Conservation (phyloP, 192 early-diverging fungal species). For the Podila horticola region DNA sequence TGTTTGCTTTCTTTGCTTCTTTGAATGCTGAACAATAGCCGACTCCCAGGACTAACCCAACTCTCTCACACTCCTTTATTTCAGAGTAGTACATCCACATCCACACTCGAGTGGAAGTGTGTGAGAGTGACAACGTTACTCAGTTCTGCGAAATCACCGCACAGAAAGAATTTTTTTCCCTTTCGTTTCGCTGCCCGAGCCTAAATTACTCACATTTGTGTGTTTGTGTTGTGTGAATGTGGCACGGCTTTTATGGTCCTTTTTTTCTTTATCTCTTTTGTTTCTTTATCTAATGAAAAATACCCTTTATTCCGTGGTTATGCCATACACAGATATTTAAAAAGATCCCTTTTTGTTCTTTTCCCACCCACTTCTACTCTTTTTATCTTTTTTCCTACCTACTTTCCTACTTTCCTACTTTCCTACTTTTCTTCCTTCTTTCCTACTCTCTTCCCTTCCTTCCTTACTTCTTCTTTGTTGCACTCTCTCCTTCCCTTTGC, state of each 20-base stretch:
- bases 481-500: background rate
- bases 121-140: background rate
- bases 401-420: background rate
- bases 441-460: background rate
- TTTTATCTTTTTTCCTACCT: background rate
- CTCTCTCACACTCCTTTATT: conserved; percentile 6
- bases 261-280: too few species aligned
- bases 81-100: background rate
- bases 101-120: background rate
- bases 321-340: background rate
- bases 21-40: background rate
- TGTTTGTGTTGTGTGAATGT: too few species aligned
- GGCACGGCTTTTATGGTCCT: too few species aligned
- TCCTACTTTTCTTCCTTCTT: background rate
- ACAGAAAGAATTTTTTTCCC: too few species aligned
- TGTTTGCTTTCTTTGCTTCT: background rate
- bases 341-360: background rate
- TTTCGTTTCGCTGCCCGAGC: too few species aligned
- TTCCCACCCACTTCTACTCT: background rate
- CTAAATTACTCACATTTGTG: too few species aligned
- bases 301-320: background rate
- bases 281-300: background rate
- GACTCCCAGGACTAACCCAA: background rate
- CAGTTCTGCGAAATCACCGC: background rate
- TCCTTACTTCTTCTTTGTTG: background rate